Conservation (phyloP, 805 yeast species). For the Limtongozyma cylindracea region DNA sequence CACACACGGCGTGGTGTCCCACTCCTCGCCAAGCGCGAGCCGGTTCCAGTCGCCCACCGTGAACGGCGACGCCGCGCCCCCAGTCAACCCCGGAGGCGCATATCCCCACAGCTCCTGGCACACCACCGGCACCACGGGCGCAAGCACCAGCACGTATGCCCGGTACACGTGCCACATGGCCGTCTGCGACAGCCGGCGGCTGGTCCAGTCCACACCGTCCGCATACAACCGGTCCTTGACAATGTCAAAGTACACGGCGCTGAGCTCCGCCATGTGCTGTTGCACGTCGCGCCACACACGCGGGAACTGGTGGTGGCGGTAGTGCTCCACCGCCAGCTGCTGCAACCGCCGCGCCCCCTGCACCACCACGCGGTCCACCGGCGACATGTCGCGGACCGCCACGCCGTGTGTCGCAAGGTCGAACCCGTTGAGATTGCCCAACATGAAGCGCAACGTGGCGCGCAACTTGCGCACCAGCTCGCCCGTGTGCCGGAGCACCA, state of each 20-base stretch:
- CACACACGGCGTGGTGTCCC: conserved; percentile 8
- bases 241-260: conserved; percentile 69
- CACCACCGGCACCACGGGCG: conserved; percentile 67
- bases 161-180: conserved; percentile 34
- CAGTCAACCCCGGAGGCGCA: conserved; percentile 9
- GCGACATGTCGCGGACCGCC: conserved; percentile 1
- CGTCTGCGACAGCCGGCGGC: conserved; percentile 37
- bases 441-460: conserved; percentile 51
- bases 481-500: conserved; percentile 47
- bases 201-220: conserved; percentile 17
- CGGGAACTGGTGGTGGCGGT: conserved; percentile 36
- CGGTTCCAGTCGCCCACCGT: conserved; percentile 4
- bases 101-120: conserved; percentile 77
- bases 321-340: conserved; percentile 14
- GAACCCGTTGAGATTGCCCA: conserved; percentile 47
- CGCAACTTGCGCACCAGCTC: conserved; percentile 66
- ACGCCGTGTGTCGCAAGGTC: too few species aligned
- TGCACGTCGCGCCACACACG: conserved; percentile 42
- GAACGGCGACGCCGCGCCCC: conserved; percentile 16
- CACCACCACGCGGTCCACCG: conserved; percentile 39
- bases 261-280: conserved; percentile 51
- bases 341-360: conserved; percentile 24
- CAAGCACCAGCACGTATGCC: conserved; percentile 36
- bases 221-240: conserved; percentile 74
- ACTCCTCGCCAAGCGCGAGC: conserved; percentile 7